Conservation (phyloP, 768 basidiomycete genomes). For the Termitomyces heimii region DNA sequence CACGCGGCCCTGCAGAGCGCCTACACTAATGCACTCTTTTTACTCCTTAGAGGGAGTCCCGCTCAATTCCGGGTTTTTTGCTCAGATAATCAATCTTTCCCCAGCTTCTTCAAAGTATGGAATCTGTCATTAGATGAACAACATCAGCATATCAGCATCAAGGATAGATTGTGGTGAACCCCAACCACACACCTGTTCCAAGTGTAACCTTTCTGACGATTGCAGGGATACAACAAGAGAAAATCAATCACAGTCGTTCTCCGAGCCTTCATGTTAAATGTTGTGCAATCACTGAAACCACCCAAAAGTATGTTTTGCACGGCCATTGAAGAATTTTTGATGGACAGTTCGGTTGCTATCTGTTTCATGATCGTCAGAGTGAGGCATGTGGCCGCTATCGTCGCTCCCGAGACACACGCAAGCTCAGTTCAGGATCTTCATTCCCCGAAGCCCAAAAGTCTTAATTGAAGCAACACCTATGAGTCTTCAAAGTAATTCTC, state of each 20-base stretch:
- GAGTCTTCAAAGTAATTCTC: neutral
- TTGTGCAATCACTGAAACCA: neutral
- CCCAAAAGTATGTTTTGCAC: neutral
- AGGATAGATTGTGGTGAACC: neutral
- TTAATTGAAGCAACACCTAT: neutral
- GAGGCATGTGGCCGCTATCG: neutral
- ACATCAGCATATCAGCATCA: neutral
- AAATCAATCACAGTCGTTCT: neutral
- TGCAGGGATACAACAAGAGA: neutral
- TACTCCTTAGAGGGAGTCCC: too few relatives aligned
- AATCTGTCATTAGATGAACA: neutral
- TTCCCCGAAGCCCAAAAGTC: neutral
- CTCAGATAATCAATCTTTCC: too few relatives aligned
- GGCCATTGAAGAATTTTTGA: neutral
- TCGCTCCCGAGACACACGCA: neutral
- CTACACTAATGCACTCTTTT: neutral
- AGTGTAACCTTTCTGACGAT: too few relatives aligned
- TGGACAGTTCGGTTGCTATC: neutral
- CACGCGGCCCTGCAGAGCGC: neutral
- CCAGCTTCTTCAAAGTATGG: neutral
- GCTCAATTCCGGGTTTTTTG: neutral
- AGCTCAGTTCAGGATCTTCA: neutral
- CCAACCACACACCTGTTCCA: neutral
- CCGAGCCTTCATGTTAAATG: too few relatives aligned
- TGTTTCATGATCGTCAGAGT: constrained; percentile 1